Evolutionary conservation across 148 eudicot genomes (phyloP).

Genomic region (Rhododendron mucronatum): DNA sequence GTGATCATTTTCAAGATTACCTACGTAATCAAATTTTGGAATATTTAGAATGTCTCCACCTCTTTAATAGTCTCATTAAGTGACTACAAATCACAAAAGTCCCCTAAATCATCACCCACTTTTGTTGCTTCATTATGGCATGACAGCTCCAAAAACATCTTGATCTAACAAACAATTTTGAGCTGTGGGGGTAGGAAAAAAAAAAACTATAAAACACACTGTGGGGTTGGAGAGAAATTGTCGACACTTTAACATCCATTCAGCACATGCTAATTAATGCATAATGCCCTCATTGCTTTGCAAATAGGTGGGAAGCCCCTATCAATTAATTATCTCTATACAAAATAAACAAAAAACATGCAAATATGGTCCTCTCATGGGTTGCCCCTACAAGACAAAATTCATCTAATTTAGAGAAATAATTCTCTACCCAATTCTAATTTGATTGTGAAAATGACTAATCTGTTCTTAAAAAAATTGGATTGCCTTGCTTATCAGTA

Average conservation of each 20-base stretch:
- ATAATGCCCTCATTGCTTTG: background rate
- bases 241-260: background rate
- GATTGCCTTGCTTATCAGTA: background rate
- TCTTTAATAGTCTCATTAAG: background rate
- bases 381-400: background rate
- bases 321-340: background rate
- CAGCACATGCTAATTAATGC: constrained; percentile 13
- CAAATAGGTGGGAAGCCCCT: background rate
- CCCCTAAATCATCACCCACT: background rate
- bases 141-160: background rate
- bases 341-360: background rate
- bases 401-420: background rate
- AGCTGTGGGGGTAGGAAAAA: background rate
- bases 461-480: background rate
- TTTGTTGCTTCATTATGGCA: constrained; percentile 10
- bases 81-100: background rate
- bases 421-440: background rate
- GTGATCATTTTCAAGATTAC: background rate
- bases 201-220: background rate
- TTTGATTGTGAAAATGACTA: background rate
- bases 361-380: background rate
- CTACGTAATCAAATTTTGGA: background rate
- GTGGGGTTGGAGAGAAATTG: background rate
- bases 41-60: background rate
- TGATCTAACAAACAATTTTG: background rate